Evolutionary conservation across 257 asterid genomes (phyloP).

Genomic region (Solanum dulcamara): DNA sequence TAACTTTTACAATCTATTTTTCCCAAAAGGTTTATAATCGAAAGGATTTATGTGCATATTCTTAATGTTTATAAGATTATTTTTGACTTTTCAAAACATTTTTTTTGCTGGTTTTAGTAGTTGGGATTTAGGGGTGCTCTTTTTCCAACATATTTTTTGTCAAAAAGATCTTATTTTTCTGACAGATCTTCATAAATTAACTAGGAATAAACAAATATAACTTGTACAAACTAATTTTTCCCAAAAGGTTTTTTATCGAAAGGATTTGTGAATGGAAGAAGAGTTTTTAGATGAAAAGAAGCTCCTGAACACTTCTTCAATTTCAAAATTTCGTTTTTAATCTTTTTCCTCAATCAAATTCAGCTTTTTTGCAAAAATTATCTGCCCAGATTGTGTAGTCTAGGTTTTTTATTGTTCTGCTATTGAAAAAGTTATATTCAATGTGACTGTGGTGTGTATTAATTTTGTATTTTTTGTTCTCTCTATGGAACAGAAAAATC

Average conservation of each 20-base stretch:
- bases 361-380: not conserved
- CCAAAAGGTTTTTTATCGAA: not conserved
- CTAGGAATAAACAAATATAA: not conserved
- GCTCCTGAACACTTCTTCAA: not conserved
- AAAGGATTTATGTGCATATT: not conserved
- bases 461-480: not conserved
- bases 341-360: not conserved
- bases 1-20: no score
- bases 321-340: not conserved
- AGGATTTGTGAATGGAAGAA: not conserved
- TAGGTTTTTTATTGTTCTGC: not conserved
- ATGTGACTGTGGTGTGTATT: not conserved
- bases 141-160: not conserved
- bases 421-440: not conserved
- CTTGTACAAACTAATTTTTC: not conserved
- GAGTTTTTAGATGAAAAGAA: not conserved
- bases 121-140: not conserved
- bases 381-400: not conserved
- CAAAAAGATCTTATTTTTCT: not conserved
- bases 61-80: not conserved
- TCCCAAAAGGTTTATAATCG: not conserved
- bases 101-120: not conserved
- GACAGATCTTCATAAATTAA: no score
- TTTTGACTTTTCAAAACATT: not conserved
- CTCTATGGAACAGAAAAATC: conserved; percentile 40